Conservation (phyloP, 1,139 yeast species). For the Hansenula lynferdii region DNA sequence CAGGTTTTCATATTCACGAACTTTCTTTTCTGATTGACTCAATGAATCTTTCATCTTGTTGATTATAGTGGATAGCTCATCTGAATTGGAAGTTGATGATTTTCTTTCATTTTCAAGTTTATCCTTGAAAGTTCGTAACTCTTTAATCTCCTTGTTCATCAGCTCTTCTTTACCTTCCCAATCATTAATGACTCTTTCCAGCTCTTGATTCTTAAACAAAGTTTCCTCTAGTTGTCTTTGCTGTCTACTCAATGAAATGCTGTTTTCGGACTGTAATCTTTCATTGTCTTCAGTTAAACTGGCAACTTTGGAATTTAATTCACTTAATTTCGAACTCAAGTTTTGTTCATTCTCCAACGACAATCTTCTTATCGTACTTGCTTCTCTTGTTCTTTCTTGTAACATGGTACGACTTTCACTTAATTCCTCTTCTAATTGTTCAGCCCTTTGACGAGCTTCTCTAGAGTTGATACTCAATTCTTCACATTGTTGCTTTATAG, state of each 20-base stretch:
- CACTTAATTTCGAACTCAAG: slow-evolving; percentile 42
- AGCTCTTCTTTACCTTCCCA: slow-evolving; percentile 30
- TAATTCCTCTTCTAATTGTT: slow-evolving; percentile 75
- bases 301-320: slow-evolving; percentile 38
- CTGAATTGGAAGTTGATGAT: slow-evolving; percentile 17
- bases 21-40: slow-evolving; percentile 42
- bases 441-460: slow-evolving; percentile 58
- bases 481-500: slow-evolving; percentile 68
- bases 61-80: slow-evolving; percentile 27
- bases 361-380: slow-evolving; percentile 65
- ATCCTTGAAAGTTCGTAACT: slow-evolving; percentile 19
- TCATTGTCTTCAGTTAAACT: slow-evolving; percentile 53
- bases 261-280: slow-evolving; percentile 49
- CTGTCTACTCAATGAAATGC: slow-evolving; percentile 44
- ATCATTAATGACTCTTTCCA: slow-evolving; percentile 24
- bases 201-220: slow-evolving; percentile 24
- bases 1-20: slow-evolving; percentile 51
- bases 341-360: slow-evolving; percentile 64
- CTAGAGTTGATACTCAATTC: slow-evolving; percentile 65
- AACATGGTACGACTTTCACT: slow-evolving; percentile 65
- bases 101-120: slow-evolving; percentile 18
- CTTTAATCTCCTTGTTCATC: slow-evolving; percentile 28
- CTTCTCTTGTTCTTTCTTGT: slow-evolving; percentile 78
- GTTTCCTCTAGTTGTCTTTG: slow-evolving; percentile 27
- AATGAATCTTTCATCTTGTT: slow-evolving; percentile 50